Evolutionary conservation across 2,329 filamentous ascomycete genomes (phyloP), one percentile per base, ranked within the genome.

Genomic region (Moelleriella libera): DNA sequence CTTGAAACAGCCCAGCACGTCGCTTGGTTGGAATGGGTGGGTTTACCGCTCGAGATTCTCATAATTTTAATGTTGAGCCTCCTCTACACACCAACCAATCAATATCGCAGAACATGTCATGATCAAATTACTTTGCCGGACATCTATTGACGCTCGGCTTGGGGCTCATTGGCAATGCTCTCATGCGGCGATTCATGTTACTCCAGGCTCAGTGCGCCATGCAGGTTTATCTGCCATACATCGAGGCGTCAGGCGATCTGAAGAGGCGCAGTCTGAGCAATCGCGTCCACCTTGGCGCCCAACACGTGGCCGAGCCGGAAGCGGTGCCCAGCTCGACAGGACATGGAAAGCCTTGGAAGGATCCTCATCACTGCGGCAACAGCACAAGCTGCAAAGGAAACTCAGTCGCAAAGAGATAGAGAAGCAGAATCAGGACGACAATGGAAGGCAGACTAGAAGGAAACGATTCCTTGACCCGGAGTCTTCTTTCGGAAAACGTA

Each of bases 161-260:
- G 2, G 2, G 8, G 8, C 12, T 37, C 34, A 37, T 37, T 37
- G 8, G 34, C 8, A 12, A 37, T 5, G 3, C 8, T 12, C 8
- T 8, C 12, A 37, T 12, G 8, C 8, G 12, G 8, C 34, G 12
- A 37, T 30, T 9, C 28, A 9, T 14, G 10, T 29, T 21, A 5
- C 10, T 14, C 41, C 45, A 5, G 14, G 11, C 11, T n/a, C 51
- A 12, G 51, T 54, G 41, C 63, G 63, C 41, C 32, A 55, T 28
- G 57, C 62, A 30, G 63, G 59, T 41, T 71, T 86, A 50, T 83
- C 82, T 8, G 83, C 82, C 42, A 88, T 88, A 57, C 76, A 80
- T 53, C 70, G 74, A 43, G 83, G 83, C 11, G 69, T 87, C 47
- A 76, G 80, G 43, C 57, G 67, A 60, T 62, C 76, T 54, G 53